Evolutionary conservation across 768 basidiomycete species (phyloP).

Genomic region (Rhodosporidiobolus odoratus): DNA sequence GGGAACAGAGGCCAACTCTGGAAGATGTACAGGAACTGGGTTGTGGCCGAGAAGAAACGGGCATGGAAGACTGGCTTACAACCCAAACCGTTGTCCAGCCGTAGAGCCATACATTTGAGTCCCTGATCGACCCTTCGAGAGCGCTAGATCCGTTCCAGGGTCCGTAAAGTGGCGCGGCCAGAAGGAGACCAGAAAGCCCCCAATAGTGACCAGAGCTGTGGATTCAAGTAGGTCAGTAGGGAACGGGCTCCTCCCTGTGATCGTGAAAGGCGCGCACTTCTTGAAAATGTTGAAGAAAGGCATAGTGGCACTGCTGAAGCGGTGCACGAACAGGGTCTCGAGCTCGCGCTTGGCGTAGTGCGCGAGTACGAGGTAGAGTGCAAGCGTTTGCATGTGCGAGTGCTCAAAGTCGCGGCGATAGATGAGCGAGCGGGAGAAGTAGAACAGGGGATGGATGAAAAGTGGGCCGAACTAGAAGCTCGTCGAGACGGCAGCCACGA

Average conservation of each 20-base stretch:
- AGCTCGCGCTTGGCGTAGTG: slow-evolving; percentile 90
- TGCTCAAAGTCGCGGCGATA: slow-evolving; percentile 68
- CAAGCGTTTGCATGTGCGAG: slow-evolving; percentile 71
- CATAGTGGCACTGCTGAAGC: slow-evolving; percentile 93
- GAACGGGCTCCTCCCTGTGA: background rate
- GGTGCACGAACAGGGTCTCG: slow-evolving; percentile 87
- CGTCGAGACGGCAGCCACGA: no score
- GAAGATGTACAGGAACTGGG: no score
- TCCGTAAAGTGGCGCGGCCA: slow-evolving; percentile 75
- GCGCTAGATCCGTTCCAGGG: slow-evolving; percentile 67
- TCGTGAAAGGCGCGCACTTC: slow-evolving; percentile 59
- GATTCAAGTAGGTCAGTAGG: slow-evolving; percentile 3
- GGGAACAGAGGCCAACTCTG: background rate
- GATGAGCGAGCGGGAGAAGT: slow-evolving; percentile 60
- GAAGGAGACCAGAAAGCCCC: slow-evolving; percentile 67
- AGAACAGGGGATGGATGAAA: slow-evolving; percentile 78
- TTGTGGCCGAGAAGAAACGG: background rate
- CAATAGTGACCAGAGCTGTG: slow-evolving; percentile 83
- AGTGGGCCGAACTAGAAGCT: slow-evolving; percentile 75
- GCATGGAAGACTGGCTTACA: slow-evolving; percentile 55
- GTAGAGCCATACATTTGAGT: slow-evolving; percentile 61
- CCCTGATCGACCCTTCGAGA: slow-evolving; percentile 59
- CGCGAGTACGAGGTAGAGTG: slow-evolving; percentile 67
- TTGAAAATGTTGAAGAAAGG: slow-evolving; percentile 76
- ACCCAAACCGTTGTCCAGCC: slow-evolving; percentile 64